A percentile compares a stretch with the other conserved stretches of the same genome.
Conservation (phyloP, 306 rosid genomes). For the Casuarina equisetifolia region DNA sequence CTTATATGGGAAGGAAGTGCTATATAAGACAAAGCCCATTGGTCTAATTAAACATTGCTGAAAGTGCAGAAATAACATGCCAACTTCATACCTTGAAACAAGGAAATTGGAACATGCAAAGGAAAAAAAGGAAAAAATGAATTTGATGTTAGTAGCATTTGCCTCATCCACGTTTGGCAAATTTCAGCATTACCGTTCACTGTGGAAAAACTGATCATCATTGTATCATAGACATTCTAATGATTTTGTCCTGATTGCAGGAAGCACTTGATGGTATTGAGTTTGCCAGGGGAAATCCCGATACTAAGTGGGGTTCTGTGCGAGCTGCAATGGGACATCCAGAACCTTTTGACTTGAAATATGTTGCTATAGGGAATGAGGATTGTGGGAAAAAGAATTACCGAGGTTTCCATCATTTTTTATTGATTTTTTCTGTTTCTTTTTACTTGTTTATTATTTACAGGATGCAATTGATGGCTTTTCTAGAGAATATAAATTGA, state of each 20-base stretch:
- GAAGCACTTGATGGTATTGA: constrained; percentile 95
- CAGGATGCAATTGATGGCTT: not conserved
- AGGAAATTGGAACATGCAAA: not conserved
- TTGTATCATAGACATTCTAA: not conserved
- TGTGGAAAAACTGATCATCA: not conserved
- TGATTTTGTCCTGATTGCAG: constrained; percentile 33
- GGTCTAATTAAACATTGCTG: not conserved
- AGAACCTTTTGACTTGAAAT: constrained; percentile 67
- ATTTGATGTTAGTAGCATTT: not conserved
- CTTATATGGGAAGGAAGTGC: not conserved
- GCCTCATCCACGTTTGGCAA: not conserved
- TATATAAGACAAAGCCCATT: not conserved
- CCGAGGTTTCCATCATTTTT: constrained; percentile 47
- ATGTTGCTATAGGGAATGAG: constrained; percentile 82
- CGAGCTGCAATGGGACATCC: constrained; percentile 84
- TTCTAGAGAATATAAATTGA: not conserved
- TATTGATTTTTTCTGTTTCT: not conserved
- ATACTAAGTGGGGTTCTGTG: constrained; percentile 68
- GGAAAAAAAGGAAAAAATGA: not conserved
- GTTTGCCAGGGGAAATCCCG: constrained; percentile 74
- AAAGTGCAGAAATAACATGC: not conserved
- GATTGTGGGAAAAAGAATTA: constrained; percentile 60
- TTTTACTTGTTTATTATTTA: not conserved
- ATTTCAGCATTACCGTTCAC: not conserved
- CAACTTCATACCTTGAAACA: not conserved